Evolutionary conservation across 768 basidiomycete genomes (phyloP), one percentile per base, ranked within the genome.

Genomic region (Amyloporia xantha): DNA sequence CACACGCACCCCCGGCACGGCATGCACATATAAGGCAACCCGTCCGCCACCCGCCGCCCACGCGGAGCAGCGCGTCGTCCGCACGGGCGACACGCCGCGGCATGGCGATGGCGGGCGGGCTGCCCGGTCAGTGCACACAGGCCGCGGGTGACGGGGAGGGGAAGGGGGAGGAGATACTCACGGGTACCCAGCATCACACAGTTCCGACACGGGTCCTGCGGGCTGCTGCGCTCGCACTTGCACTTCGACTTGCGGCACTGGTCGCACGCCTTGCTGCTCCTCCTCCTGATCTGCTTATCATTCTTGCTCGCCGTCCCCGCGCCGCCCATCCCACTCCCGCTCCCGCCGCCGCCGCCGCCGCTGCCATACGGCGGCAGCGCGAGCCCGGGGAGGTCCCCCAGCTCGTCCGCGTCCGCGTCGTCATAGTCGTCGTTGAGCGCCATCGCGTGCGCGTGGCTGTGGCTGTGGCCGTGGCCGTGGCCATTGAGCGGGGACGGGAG

Each of bases 221-320:
- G 71, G 11, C 68, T 66, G 9, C 76, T 52, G 28, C 86, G 80
- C 66, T 91, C 90, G 65, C 90, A 91, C 67, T 91, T 91, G 60
- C 82, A 86, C 55, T 72, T 74, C 50, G 65, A 65, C 66, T 91
- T 91, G 48, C 89, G 78, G 64, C 90, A 91, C 59, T 91, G 87
- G 66, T 91, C 89, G 68, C 89, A 92, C 20, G 90, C 88, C 77
- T 88, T 90, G 64, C 84, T 87, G 56, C 86, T 89, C 56, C 86
- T 70, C 48, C 87, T 73, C 48, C 86, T 71, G 41, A 90, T 68
- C 43, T 77, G 64, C 57, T 80, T 79, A 47, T 84, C 74, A 6
- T 67, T 52, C 46, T 56, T 62, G 21, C 50, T 45, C 20, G 50
- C 53, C 13, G 30, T 21, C 26, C 48, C 43, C 19, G 17, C 39